Conservation (phyloP, 225 moss, liverwort and hornwort genomes). For the Marchantia polymorpha region DNA sequence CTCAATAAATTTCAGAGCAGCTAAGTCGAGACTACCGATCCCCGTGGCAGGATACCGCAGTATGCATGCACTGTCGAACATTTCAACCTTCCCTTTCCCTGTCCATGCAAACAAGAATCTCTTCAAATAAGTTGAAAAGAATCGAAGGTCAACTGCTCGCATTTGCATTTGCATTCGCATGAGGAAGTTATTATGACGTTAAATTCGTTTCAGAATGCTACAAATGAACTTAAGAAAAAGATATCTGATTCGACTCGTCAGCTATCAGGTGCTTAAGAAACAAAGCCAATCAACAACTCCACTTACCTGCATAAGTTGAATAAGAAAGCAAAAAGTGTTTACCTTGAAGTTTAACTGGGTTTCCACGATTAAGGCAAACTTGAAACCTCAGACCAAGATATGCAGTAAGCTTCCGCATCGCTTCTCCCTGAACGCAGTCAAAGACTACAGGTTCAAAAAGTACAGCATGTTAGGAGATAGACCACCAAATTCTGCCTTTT, state of each 20-base stretch:
- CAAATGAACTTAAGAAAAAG: too few relatives aligned
- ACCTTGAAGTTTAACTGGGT: constrained; percentile 67
- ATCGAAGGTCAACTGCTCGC: too few relatives aligned
- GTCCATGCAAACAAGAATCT: constrained; percentile 13
- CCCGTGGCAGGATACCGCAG: constrained; percentile 65
- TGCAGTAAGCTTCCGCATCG: constrained; percentile 66
- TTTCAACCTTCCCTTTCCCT: constrained; percentile 69
- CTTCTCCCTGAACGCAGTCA: constrained; percentile 68
- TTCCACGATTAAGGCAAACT: constrained; percentile 69
- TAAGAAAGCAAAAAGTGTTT: constrained; percentile 1
- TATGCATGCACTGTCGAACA: constrained; percentile 75
- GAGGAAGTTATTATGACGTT: too few relatives aligned
- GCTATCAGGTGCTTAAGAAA: too few relatives aligned
- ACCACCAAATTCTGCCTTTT: background rate
- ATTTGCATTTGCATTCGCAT: too few relatives aligned
- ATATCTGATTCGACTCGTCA: too few relatives aligned
- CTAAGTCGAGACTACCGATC: constrained; percentile 54
- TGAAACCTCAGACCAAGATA: constrained; percentile 63
- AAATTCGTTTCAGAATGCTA: too few relatives aligned
- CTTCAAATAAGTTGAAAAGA: background rate
- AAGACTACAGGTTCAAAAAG: constrained; percentile 35
- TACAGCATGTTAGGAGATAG: background rate
- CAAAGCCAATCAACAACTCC: background rate
- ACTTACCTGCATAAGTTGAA: background rate
- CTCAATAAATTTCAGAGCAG: constrained; percentile 69